Evolutionary conservation across 192 early-diverging fungal genomes (phyloP).

Genomic region (Coemansia sp.): DNA sequence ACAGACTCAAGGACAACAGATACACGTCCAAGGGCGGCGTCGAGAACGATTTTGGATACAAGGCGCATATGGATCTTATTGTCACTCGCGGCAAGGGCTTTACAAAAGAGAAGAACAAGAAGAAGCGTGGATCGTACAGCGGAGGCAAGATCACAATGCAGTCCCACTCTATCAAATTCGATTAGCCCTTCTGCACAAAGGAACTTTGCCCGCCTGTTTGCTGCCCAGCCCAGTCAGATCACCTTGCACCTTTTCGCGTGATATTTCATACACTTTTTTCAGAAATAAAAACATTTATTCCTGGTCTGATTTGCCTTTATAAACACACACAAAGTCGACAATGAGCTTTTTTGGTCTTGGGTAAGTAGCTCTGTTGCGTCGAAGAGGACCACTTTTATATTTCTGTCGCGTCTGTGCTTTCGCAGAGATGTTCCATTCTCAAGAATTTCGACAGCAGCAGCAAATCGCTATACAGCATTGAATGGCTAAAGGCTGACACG

Average conservation of each 20-base stretch:
- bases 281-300: neutral
- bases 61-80: conserved; percentile 90
- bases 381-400: neutral
- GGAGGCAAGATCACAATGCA: conserved; percentile 85
- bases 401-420: neutral
- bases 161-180: conserved; percentile 90
- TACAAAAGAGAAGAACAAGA: conserved; percentile 95
- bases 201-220: neutral
- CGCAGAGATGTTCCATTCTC: neutral
- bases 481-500: neutral
- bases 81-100: conserved; percentile 89
- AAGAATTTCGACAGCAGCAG: neutral
- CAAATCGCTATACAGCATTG: neutral
- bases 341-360: conserved; percentile 57
- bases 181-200: neutral
- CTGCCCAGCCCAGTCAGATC: neutral
- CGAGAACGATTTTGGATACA: conserved; percentile 79
- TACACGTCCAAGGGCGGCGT: conserved; percentile 72
- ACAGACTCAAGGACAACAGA: conserved; percentile 82
- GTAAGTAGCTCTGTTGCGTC: conserved; percentile 16
- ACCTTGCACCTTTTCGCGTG: neutral
- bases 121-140: conserved; percentile 92
- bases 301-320: neutral
- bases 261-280: neutral
- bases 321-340: conserved; percentile 2